These are phyloP conservation scores for Sordariomycetes sp. DNA, from an alignment of 2,329 filamentous ascomycete genomes.

Conservation along the genomic window DNA sequence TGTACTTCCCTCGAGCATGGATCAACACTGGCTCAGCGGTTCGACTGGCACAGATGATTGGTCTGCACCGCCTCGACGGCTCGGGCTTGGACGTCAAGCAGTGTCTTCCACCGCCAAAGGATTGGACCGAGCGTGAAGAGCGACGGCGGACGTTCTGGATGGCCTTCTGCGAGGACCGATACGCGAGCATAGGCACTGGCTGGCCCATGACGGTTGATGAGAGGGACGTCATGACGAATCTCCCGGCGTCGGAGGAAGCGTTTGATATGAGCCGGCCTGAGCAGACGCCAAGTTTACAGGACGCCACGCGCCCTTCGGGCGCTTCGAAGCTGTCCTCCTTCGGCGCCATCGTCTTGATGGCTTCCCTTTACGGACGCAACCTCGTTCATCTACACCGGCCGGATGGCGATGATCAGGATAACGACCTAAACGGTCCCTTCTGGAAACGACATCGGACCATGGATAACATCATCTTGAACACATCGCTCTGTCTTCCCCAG, in stretches of 20 bases:
- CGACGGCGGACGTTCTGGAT: conserved; percentile 91
- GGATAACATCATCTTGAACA: conserved; percentile 86
- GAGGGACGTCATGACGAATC: conserved; percentile 76
- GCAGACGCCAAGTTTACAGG: conserved; percentile 58
- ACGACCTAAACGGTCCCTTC: conserved; percentile 86
- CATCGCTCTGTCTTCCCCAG: conserved; percentile 71
- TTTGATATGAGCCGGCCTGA: conserved; percentile 74
- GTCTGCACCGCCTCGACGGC: conserved; percentile 79
- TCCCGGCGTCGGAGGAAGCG: conserved; percentile 77
- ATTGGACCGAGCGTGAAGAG: conserved; percentile 93
- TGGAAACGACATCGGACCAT: conserved; percentile 89
- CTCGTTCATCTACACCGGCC: conserved; percentile 85
- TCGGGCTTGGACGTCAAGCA: conserved; percentile 83
- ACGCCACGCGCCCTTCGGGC: conserved; percentile 63
- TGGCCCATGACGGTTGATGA: conserved; percentile 97
- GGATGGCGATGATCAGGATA: conserved; percentile 68
- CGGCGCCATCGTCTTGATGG: conserved; percentile 73
- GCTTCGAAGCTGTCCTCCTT: conserved; percentile 67
- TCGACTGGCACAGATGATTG: conserved; percentile 86
- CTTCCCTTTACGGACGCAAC: conserved; percentile 86
- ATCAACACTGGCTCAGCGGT: conserved; percentile 76
- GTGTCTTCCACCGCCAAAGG: conserved; percentile 73
- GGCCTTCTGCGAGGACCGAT: conserved; percentile 82
- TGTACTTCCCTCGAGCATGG: conserved; percentile 96
- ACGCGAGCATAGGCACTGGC: conserved; percentile 90